These are phyloP conservation scores for Trifolium dubium DNA, from an alignment of 306 rosid species.

Conservation along the genomic window DNA sequence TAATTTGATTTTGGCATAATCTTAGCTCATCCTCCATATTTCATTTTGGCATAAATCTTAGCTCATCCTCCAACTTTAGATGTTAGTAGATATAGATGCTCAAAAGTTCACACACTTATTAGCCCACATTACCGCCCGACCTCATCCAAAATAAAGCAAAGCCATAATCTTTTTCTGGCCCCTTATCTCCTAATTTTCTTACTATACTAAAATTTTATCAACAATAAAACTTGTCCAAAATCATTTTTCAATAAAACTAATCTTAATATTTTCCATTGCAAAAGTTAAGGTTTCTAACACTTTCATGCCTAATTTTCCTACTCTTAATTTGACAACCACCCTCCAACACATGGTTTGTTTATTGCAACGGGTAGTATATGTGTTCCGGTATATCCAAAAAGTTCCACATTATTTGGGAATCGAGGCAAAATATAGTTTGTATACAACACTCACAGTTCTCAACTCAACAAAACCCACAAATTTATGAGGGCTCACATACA, in stretches of 20 bases:
- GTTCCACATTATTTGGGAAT: too few species aligned
- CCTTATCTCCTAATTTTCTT: slow-evolving; percentile 9
- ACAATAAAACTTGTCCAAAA: slow-evolving; percentile 3
- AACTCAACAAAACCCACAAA: too few species aligned
- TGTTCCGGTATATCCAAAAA: too few species aligned
- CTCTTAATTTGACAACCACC: not conserved
- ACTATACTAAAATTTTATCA: not conserved
- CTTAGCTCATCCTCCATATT: not conserved
- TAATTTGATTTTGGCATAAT: too few species aligned
- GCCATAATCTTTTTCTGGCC: slow-evolving; percentile 30
- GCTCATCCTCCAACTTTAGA: slow-evolving; percentile 5
- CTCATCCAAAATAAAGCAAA: slow-evolving; percentile 50
- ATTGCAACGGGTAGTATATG: not conserved
- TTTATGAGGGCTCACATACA: too few species aligned
- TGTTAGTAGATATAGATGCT: slow-evolving; percentile 22
- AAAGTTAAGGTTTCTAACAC: not conserved
- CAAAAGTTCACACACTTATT: slow-evolving; percentile 23
- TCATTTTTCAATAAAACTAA: not conserved
- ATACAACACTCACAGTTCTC: too few species aligned
- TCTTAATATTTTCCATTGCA: not conserved
- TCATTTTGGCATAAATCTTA: not conserved
- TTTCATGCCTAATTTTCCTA: slow-evolving; percentile 7
- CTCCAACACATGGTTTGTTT: slow-evolving; percentile 32
- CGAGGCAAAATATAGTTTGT: too few species aligned
- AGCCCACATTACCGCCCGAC: slow-evolving; percentile 38